Base-by-base conservation (phyloP, 2,329 filamentous ascomycete genomes). In the Diplodia scrobiculata region DNA sequence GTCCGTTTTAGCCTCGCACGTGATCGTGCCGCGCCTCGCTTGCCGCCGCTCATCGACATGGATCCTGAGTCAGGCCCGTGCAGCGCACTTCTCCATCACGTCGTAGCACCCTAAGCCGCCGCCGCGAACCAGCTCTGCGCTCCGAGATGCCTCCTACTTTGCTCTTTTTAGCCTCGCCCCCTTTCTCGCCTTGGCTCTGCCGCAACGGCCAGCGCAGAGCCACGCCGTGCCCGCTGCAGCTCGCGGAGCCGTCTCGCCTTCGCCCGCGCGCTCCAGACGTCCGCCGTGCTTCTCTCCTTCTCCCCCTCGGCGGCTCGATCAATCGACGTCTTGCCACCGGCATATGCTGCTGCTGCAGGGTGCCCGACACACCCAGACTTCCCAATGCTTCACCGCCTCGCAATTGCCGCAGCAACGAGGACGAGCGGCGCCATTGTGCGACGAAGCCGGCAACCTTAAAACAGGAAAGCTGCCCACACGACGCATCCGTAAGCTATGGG, bases 1-100 rank as follows among this genome's bases (percentile, higher is more conserved):
- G 41, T 32, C 48, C 58, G 45, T 21, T 62, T 62, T 62, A 62
- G 58, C 58, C 58, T 62, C 45, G 48, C 58, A 62, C 58, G 58
- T 62, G 58, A 32, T 11, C 29, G 36, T 19, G 21, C 45, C 17
- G 19, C 55, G 55, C 19, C 58, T 62, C 58, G 58, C 58, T 62
- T 62, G 41, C 55, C 36, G 38, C 55, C 55, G 55, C 55, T 47
- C 38, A 50, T 51, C 58, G 36, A 50, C 58, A 34, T 10, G 53
- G 53, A 14, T 27, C 58, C 41, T 45, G 58, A 62, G n/a, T 62
- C 58, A 62, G 21, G 58, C 41, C 29, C 29, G 9, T 62, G 58
- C 58, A 62, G 58, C 58, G 14, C 58, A 47, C 58, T 54, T 62
- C 45, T 50, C 58, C 45, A 50, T 50, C 58, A 50, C 41, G 36